Base-by-base conservation (phyloP, 495 filamentous ascomycete species). In the Penicillium cataractarum region DNA sequence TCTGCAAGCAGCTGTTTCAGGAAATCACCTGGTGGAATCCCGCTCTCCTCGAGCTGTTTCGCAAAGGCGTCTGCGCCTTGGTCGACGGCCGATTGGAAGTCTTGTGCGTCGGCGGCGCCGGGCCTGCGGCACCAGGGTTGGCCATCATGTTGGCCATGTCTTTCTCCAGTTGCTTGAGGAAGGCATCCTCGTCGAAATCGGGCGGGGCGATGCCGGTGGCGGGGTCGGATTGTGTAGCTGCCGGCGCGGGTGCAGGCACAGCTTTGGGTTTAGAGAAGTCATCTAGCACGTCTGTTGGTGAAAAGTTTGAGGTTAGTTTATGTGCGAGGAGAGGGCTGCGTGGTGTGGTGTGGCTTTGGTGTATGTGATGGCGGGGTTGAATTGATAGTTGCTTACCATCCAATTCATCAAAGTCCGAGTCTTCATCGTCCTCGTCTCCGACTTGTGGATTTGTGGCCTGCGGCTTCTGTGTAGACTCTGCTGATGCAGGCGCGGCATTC, bases 81-180 rank as follows among this genome's bases (percentile, higher is more conserved):
- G 31, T 80, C 67, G 40, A 78, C 63, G 0, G 74, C 65, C 27
- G 65, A 60, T 48, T 72, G 70, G 64, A 75, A 68, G 21, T 64
- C 65, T 17, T 65, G 57, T 4, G 58, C 35, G 22, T 69, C 67
- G 15, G 53, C 27, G 37, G 29, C 55, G 17, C 32, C 55, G 32
- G 46, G 19, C 77, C 61, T 27, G 63, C 54, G 10, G 58, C 72
- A 15, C 74, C 75, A 26, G 69, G 74, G 39, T 65, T 70, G 19
- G 82, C 85, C 66, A 97, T 84, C 54, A 97, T 78, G 59, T 86
- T 86, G 17, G 91, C 90, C 92, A 97, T 96, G 65, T 93, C 92
- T 26, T 84, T 84, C 73, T 97, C 90, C 40, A 97, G 80, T 68
- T 94, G 87, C 57, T 89, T 89, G 56, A 91, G 84, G 69, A 97